Conservation (phyloP, 176 grass and related monocot genomes). For the Carex scoparia region DNA sequence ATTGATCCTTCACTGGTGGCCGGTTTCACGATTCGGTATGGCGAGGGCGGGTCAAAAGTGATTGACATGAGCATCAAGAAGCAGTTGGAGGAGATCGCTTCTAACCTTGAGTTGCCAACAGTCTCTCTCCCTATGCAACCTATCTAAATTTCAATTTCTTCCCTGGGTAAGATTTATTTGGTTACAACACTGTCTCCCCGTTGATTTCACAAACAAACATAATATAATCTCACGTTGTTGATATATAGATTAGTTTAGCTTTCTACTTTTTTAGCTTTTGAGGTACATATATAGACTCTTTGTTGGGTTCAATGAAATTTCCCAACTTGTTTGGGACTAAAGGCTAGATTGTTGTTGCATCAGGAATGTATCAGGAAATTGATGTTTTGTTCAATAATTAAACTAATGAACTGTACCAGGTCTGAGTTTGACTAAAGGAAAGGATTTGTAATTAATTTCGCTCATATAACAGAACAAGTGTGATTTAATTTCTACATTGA, state of each 20-base stretch:
- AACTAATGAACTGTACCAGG: neutral
- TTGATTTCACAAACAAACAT: neutral
- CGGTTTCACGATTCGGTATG: constrained; percentile 83
- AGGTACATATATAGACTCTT: neutral
- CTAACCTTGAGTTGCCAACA: neutral
- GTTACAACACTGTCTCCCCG: neutral
- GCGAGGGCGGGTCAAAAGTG: constrained; percentile 49
- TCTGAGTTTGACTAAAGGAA: neutral
- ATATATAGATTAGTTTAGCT: neutral
- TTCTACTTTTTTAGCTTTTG: neutral
- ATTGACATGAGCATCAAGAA: constrained; percentile 90
- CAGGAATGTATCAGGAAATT: neutral
- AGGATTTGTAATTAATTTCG: neutral
- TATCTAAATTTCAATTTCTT: neutral
- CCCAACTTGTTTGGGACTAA: neutral
- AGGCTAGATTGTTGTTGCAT: too few relatives aligned
- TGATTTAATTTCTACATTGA: neutral
- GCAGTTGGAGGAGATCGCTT: constrained; percentile 75
- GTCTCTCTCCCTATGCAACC: neutral
- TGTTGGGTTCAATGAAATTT: neutral
- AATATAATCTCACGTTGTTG: too few relatives aligned
- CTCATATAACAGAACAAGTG: neutral
- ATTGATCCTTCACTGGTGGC: constrained; percentile 70
- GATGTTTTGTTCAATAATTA: neutral
- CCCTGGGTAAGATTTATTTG: neutral